Conservation (phyloP, 2,329 filamentous ascomycete species). For the Fusarium neocosmosporiellum region DNA sequence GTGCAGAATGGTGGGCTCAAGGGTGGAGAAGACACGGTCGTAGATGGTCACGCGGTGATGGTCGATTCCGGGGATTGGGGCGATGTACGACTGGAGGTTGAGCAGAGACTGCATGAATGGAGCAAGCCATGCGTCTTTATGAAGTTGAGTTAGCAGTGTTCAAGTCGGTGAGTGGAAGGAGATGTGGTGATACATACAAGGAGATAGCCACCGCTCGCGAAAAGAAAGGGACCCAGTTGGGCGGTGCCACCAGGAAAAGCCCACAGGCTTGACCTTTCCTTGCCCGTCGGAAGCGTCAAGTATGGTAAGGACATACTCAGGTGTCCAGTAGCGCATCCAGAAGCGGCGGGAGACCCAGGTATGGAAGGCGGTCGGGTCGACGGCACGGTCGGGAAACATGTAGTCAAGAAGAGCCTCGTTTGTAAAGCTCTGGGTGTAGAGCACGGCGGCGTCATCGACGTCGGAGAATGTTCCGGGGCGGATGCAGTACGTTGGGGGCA, state of each 20-base stretch:
- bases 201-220: constrained; percentile 46
- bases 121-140: constrained; percentile 46
- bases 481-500: constrained; percentile 40
- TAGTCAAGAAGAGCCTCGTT: constrained; percentile 46
- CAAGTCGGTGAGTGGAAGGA: neutral
- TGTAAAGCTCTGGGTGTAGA: constrained; percentile 47
- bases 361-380: constrained; percentile 33
- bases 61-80: constrained; percentile 40
- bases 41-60: constrained; percentile 36
- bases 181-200: constrained; percentile 40
- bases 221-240: constrained; percentile 43
- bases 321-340: constrained; percentile 47
- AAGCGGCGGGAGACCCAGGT: constrained; percentile 44
- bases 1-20: constrained; percentile 43
- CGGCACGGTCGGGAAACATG: constrained; percentile 46
- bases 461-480: constrained; percentile 48
- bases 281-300: constrained; percentile 34
- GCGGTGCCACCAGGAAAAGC: constrained; percentile 50
- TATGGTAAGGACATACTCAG: constrained; percentile 46
- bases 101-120: constrained; percentile 42
- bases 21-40: constrained; percentile 38
- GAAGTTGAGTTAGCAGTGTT: neutral
- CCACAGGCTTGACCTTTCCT: constrained; percentile 36
- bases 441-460: constrained; percentile 34
- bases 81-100: constrained; percentile 40